Percentiles rank a stretch among this genome's conserved stretches.
Conservation (phyloP, 371 early-diverging fungal genomes). For the Amoeboaphelidium protococcarum region DNA sequence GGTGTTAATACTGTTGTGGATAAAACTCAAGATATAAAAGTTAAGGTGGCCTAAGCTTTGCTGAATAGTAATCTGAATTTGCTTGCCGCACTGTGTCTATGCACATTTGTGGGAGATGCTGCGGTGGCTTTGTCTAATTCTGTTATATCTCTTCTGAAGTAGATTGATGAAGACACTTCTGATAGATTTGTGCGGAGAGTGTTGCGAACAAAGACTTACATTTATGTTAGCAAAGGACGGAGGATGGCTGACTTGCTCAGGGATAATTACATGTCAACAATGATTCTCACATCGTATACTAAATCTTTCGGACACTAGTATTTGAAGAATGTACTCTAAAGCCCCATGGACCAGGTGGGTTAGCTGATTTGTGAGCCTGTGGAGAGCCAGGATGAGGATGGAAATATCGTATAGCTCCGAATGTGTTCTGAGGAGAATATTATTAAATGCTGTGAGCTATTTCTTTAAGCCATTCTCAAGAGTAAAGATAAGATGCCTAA, state of each 20-base stretch:
- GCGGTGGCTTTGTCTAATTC: neutral
- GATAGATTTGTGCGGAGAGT: conserved; percentile 5
- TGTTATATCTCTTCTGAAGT: conserved; percentile 2
- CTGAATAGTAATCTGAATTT: neutral
- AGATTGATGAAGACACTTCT: conserved; percentile 26
- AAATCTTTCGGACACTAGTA: neutral
- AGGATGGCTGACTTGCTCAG: neutral
- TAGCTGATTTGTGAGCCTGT: too few species aligned
- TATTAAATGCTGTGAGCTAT: neutral
- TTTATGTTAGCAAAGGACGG: neutral
- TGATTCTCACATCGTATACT: neutral
- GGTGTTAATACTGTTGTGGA: too few species aligned
- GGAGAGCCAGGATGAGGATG: too few species aligned
- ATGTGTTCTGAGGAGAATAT: neutral
- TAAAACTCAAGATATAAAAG: too few species aligned
- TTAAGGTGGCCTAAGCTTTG: neutral
- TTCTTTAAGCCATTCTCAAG: neutral
- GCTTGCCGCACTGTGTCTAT: neutral
- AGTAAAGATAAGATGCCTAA: neutral
- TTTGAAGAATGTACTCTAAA: neutral
- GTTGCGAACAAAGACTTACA: neutral
- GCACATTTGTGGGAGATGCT: neutral
- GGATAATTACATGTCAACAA: neutral
- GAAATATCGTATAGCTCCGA: too few species aligned
- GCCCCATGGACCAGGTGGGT: too few species aligned